Evolutionary conservation across 768 basidiomycete species (phyloP).

Genomic region (Suillus occidentalis): DNA sequence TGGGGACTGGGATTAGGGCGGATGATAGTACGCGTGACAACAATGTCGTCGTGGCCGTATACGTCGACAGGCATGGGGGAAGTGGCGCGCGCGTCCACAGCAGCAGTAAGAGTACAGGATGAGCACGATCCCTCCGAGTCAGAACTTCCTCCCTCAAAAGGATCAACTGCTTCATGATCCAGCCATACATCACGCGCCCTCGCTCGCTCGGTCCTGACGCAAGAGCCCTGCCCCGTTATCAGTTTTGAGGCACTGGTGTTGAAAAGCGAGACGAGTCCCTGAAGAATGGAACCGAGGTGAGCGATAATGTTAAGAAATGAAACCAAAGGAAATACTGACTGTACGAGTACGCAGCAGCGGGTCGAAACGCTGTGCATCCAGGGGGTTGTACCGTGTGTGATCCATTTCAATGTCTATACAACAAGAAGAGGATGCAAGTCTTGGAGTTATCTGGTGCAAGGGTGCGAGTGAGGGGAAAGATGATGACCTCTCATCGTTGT

Average conservation of each 20-base stretch:
- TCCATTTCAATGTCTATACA: slow-evolving; percentile 11
- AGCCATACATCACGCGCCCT: slow-evolving; percentile 18
- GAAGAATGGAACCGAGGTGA: slow-evolving; percentile 16
- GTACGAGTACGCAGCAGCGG: slow-evolving; percentile 4
- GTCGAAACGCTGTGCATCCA: background rate
- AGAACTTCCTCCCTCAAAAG: slow-evolving; percentile 12
- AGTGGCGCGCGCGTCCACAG: slow-evolving; percentile 1
- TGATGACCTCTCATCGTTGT: background rate
- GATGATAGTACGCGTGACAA: slow-evolving; percentile 38
- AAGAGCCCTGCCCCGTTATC: slow-evolving; percentile 28
- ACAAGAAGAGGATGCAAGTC: background rate
- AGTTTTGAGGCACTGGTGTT: slow-evolving; percentile 12
- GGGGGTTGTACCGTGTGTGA: background rate
- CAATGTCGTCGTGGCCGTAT: slow-evolving; percentile 29
- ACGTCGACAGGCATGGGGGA: slow-evolving; percentile 17
- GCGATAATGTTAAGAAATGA: slow-evolving; percentile 14
- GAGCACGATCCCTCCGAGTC: background rate
- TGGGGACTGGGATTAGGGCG: slow-evolving; percentile 22
- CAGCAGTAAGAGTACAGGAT: background rate
- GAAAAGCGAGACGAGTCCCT: slow-evolving; percentile 19
- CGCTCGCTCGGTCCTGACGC: slow-evolving; percentile 15
- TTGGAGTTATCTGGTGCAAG: background rate
- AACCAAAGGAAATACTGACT: slow-evolving; percentile 18
- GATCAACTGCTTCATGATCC: slow-evolving; percentile 34
- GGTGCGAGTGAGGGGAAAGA: background rate